A percentile compares a stretch with the other conserved stretches of the same genome.
phyloP scores from a whole-genome alignment of 2,329 filamentous ascomycete species.

The Colletotrichum kahawae region DNA sequence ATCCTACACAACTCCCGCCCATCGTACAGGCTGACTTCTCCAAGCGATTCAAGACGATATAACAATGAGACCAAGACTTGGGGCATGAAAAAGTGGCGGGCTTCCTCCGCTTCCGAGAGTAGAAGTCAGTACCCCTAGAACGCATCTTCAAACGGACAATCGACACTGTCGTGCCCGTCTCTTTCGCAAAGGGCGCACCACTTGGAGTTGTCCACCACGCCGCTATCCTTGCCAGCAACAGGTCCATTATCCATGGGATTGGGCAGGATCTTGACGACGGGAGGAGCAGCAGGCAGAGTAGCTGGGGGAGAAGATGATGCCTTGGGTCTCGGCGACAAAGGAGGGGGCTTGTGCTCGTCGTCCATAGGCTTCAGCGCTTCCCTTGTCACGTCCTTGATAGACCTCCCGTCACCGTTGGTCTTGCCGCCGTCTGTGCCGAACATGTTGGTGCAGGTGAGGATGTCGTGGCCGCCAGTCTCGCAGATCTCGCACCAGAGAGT shows the following conservation, averaged over 20 bases:
- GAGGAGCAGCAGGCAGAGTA: constrained; percentile 33
- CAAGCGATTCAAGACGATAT: neutral
- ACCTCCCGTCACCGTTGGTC: constrained; percentile 32
- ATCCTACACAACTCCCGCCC: constrained; percentile 1
- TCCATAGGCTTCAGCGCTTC: constrained; percentile 40
- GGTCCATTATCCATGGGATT: constrained; percentile 71
- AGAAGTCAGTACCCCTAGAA: constrained; percentile 48
- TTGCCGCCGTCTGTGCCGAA: constrained; percentile 59
- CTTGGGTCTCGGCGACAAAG: constrained; percentile 59
- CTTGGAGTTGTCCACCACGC: constrained; percentile 80
- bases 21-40: neutral
- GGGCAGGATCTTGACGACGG: constrained; percentile 55
- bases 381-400: constrained; percentile 40
- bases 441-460: constrained; percentile 93
- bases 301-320: constrained; percentile 24
- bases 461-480: constrained; percentile 89
- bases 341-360: constrained; percentile 57
- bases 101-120: neutral
- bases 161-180: constrained; percentile 95
- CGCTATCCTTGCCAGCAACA: constrained; percentile 79
- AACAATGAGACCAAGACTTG: neutral
- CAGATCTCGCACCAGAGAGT: constrained; percentile 94
- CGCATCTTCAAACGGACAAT: constrained; percentile 89
- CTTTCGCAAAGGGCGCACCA: constrained; percentile 98
- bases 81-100: neutral